Percentiles rank a stretch among this genome's conserved stretches.
Evolutionary conservation across 495 filamentous ascomycete genomes (phyloP).

Genomic region (Filosporella fistucella): DNA sequence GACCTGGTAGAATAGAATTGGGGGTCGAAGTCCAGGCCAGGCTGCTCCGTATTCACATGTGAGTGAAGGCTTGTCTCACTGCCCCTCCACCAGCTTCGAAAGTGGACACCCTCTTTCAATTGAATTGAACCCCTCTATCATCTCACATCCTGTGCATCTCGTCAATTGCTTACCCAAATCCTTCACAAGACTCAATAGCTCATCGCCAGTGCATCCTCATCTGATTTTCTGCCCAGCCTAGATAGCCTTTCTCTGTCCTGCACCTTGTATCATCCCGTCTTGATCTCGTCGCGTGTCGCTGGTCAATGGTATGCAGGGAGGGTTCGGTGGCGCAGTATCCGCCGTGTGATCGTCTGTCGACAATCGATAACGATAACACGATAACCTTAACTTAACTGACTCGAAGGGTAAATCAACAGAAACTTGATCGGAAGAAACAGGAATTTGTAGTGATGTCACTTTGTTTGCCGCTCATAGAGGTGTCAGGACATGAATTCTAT

Average conservation of each 20-base stretch:
- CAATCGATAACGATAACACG: conserved; percentile 10
- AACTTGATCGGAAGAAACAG: no score
- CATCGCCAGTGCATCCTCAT: background rate
- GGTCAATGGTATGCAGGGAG: background rate
- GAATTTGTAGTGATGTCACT: no score
- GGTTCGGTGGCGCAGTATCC: background rate
- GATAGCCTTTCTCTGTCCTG: background rate
- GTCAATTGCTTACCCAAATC: background rate
- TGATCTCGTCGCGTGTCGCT: no score
- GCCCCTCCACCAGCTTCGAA: background rate
- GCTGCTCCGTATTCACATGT: conserved; percentile 1
- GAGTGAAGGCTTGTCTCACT: background rate
- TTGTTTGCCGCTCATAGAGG: no score
- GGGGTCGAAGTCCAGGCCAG: background rate
- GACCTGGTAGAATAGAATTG: background rate
- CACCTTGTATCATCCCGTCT: background rate
- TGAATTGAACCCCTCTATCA: no score
- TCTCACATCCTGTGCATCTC: background rate
- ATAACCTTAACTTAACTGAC: no score
- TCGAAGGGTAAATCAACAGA: no score
- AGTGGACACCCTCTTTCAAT: no score
- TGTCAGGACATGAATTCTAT: no score
- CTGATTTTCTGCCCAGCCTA: conserved; percentile 1
- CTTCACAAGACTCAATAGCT: background rate
- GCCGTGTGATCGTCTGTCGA: conserved; percentile 3